Evolutionary conservation across 306 rosid species (phyloP), one percentile per base, ranked within the genome.

Genomic region (Neltuma alba): DNA sequence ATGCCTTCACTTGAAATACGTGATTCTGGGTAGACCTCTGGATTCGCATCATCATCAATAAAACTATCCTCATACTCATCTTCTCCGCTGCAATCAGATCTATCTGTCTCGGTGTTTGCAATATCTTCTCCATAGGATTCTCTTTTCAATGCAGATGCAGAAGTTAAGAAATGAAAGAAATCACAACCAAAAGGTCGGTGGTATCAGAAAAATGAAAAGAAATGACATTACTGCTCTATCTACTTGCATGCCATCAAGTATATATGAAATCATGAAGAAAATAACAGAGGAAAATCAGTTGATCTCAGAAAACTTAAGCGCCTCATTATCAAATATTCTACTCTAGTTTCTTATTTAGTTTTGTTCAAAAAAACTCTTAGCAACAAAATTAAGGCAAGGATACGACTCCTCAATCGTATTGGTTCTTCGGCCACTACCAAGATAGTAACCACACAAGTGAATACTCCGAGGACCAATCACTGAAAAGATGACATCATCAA

Each of bases 81-180:
- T 65, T 92, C 93, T 4, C 90, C 92, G 71, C 86, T 83, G 64
- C 62, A 44, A 80, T 73, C 76, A 18, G 98, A 91, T 69, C 76
- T 68, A 76, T 91, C 91, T 25, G 93, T 89, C 27, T 94, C 97
- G 2, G 97, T 89, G 74, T 92, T 87, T 0, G 89, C 94, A 70
- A 94, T 94, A 83, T 94, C 97, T 87, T 87, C 97, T 61, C 98
- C 98, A 65, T 64, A 89, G 14, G 98, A 91, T 82, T 94, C 98
- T 75, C 97, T 92, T 76, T 79, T 40, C 73, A 78, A 77, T 76
- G 34, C 55, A 34, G 92, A 86, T 63, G 85, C 85, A 83, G 86
- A 84, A 79, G 80, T 45, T 44, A 72, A 71, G 50, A 70, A 58
- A 72, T 45, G 74, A 76, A 41, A 61, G 41, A 58, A 66, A 64